Conservation (phyloP, 2,329 filamentous ascomycete genomes). For the Alternaria triticina region DNA sequence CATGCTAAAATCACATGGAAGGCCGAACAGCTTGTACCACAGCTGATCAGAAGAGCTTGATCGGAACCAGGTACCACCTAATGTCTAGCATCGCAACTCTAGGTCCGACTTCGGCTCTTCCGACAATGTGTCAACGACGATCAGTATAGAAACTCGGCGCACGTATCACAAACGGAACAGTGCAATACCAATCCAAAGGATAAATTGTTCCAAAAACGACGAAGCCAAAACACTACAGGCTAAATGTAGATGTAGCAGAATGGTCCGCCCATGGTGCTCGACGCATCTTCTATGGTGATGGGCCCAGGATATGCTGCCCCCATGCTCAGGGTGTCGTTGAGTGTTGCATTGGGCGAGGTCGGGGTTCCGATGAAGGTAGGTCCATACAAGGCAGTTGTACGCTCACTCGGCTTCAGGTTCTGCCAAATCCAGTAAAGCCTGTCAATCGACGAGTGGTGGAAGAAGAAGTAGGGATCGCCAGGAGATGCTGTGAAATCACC, state of each 20-base stretch:
- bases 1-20: not conserved
- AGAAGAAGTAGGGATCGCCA: slow-evolving; percentile 55
- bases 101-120: not conserved
- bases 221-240: not conserved
- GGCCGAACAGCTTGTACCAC: not conserved
- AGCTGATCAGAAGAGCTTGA: not conserved
- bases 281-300: slow-evolving; percentile 47
- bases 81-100: not conserved
- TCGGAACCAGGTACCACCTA: not conserved
- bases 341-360: slow-evolving; percentile 51
- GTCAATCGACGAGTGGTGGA: slow-evolving; percentile 45
- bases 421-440: slow-evolving; percentile 59
- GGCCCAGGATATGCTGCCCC: slow-evolving; percentile 43
- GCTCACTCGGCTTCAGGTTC: slow-evolving; percentile 46
- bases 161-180: not conserved
- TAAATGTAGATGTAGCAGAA: slow-evolving; percentile 55
- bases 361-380: slow-evolving; percentile 54
- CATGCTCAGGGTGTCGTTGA: slow-evolving; percentile 51
- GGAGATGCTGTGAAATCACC: slow-evolving; percentile 57
- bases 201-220: not conserved
- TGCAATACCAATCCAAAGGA: not conserved
- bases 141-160: not conserved
- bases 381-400: slow-evolving; percentile 47
- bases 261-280: slow-evolving; percentile 52
- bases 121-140: not conserved